Conservation (phyloP, 2,329 filamentous ascomycete genomes). For the Amauroascus verrucosus region DNA sequence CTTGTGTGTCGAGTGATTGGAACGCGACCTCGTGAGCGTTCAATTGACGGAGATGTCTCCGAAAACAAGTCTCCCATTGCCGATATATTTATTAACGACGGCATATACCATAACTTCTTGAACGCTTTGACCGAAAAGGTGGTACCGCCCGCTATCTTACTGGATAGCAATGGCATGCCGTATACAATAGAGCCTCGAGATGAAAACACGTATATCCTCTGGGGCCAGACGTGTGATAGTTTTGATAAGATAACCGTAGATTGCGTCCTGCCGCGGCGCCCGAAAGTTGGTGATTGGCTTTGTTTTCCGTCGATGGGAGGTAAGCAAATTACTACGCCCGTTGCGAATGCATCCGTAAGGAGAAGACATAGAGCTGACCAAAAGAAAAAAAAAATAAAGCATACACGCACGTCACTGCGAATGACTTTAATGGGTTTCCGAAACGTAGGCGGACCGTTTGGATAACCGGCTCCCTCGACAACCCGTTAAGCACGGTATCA, state of each 20-base stretch:
- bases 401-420: conserved; percentile 9
- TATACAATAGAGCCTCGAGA: background rate
- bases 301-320: conserved; percentile 10
- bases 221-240: conserved; percentile 11
- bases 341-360: background rate
- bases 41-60: background rate
- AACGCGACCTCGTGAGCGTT: background rate
- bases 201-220: background rate
- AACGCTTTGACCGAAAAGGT: conserved; percentile 12
- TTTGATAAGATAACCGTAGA: conserved; percentile 6
- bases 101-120: conserved; percentile 11
- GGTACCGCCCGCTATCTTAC: conserved; percentile 2
- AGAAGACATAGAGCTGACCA: background rate
- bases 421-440: conserved; percentile 9
- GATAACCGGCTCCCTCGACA: background rate
- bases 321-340: background rate
- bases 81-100: conserved; percentile 12
- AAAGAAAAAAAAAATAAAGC: background rate
- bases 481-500: background rate
- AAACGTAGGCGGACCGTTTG: conserved; percentile 1
- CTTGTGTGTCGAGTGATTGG: conserved; percentile 10
- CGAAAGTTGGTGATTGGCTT: conserved; percentile 9
- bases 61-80: background rate
- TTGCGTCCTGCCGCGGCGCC: conserved; percentile 2
- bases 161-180: conserved; percentile 2